phyloP scores from a whole-genome alignment of 306 rosid genomes.

The Cicer pinnatifidum region DNA sequence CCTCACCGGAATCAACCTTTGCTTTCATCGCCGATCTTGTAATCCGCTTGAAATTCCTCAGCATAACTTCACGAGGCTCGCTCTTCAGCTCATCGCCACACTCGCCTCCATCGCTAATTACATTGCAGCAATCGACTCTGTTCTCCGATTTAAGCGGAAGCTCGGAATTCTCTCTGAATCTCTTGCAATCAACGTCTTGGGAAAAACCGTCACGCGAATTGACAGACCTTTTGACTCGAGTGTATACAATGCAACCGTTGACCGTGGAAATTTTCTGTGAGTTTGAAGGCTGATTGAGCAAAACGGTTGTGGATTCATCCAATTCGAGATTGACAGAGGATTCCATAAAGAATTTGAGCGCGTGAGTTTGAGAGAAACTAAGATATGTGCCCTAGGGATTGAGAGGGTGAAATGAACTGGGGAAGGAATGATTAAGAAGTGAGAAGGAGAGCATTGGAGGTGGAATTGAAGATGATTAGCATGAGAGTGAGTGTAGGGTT shows the following conservation, averaged over 20 bases:
- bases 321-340: constrained; percentile 58
- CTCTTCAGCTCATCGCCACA: constrained; percentile 5
- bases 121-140: constrained; percentile 26
- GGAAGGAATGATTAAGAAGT: background rate
- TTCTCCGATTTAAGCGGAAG: constrained; percentile 5
- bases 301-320: constrained; percentile 42
- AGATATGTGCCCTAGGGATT: background rate
- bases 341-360: constrained; percentile 40
- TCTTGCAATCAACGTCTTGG: constrained; percentile 39
- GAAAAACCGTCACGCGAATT: constrained; percentile 37
- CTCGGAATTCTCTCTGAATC: constrained; percentile 31
- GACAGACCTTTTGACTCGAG: constrained; percentile 60
- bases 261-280: constrained; percentile 56
- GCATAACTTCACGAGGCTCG: background rate
- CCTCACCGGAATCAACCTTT: background rate
- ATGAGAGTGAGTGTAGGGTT: constrained; percentile 45
- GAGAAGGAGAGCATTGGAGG: constrained; percentile 39
- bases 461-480: constrained; percentile 11
- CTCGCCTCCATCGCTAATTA: constrained; percentile 6
- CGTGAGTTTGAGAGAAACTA: constrained; percentile 40
- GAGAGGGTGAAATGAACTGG: background rate
- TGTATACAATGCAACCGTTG: constrained; percentile 74
- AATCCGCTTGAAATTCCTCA: background rate
- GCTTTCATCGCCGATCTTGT: background rate
- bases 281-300: constrained; percentile 52